A percentile compares a stretch with the other conserved stretches of the same genome.
phyloP scores from a whole-genome alignment of 805 yeast genomes.

The Wickerhamiella occidentalis region DNA sequence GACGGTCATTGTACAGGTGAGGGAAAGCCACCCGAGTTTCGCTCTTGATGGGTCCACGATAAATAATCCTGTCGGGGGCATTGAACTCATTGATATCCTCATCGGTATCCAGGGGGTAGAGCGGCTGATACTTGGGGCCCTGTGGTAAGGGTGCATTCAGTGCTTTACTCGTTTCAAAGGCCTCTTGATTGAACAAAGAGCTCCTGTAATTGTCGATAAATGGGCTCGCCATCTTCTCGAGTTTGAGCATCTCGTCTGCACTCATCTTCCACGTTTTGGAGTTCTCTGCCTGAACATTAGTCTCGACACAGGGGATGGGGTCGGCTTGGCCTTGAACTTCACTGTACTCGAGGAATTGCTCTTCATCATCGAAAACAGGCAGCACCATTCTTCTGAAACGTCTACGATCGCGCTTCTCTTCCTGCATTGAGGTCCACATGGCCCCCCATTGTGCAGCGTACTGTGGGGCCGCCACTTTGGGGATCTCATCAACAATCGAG shows the following conservation, averaged over 20 bases:
- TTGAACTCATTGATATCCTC: conserved; percentile 78
- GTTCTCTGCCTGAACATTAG: conserved; percentile 2
- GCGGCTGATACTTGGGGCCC: conserved; percentile 91
- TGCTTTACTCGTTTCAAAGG: conserved; percentile 86
- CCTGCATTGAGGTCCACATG: conserved; percentile 83
- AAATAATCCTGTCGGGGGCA: conserved; percentile 73
- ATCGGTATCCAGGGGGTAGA: conserved; percentile 54
- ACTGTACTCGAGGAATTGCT: conserved; percentile 77
- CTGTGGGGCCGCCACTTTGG: conserved; percentile 84
- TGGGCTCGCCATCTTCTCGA: conserved; percentile 62
- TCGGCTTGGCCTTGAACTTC: conserved; percentile 32
- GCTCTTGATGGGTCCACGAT: conserved; percentile 61
- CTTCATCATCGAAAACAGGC: conserved; percentile 97
- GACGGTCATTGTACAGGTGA: conserved; percentile 65
- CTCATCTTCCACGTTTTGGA: conserved; percentile 4
- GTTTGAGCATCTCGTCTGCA: conserved; percentile 38
- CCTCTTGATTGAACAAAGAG: conserved; percentile 34
- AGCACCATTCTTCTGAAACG: conserved; percentile 86
- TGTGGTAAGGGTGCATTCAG: conserved; percentile 80
- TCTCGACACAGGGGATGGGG: neutral
- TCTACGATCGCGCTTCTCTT: conserved; percentile 81
- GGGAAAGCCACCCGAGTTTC: conserved; percentile 86
- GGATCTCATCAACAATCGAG: conserved; percentile 85
- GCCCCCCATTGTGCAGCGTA: conserved; percentile 94
- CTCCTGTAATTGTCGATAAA: conserved; percentile 41